Conservation (phyloP, 208 protist genomes). For the Trypanosoma conorhini region DNA sequence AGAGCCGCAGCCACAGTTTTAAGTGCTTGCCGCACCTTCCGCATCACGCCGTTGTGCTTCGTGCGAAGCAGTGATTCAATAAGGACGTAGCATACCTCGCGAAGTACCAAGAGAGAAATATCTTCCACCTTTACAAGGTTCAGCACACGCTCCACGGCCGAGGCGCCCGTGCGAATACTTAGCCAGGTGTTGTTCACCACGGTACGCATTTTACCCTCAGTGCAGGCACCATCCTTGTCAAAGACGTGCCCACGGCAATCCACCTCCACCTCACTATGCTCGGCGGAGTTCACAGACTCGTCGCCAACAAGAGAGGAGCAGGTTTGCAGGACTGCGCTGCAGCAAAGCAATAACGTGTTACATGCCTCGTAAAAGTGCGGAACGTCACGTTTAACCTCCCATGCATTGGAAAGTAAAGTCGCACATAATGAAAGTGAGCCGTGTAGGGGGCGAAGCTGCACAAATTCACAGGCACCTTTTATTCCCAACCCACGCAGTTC, state of each 20-base stretch:
- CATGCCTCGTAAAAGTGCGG: conserved; percentile 25
- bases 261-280: conserved; percentile 44
- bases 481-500: conserved; percentile 33
- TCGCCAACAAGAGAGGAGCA: conserved; percentile 34
- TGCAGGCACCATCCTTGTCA: conserved; percentile 40
- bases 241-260: conserved; percentile 91
- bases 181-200: conserved; percentile 93
- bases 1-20: conserved; percentile 47
- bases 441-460: conserved; percentile 66
- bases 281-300: not conserved
- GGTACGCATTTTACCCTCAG: conserved; percentile 61
- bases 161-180: conserved; percentile 64
- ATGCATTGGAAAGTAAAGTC: conserved; percentile 42
- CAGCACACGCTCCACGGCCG: conserved; percentile 44
- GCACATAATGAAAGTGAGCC: conserved; percentile 67
- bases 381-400: conserved; percentile 16
- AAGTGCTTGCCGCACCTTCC: conserved; percentile 66
- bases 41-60: conserved; percentile 93
- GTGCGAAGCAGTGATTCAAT: conserved; percentile 77
- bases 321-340: conserved; percentile 44
- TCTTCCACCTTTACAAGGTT: conserved; percentile 35
- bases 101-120: conserved; percentile 44
- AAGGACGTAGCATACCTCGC: conserved; percentile 50
- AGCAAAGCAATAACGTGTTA: conserved; percentile 47
- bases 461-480: conserved; percentile 45